Evolutionary conservation across 805 yeast genomes (phyloP).

Genomic region (Ogataea glucozyma): DNA sequence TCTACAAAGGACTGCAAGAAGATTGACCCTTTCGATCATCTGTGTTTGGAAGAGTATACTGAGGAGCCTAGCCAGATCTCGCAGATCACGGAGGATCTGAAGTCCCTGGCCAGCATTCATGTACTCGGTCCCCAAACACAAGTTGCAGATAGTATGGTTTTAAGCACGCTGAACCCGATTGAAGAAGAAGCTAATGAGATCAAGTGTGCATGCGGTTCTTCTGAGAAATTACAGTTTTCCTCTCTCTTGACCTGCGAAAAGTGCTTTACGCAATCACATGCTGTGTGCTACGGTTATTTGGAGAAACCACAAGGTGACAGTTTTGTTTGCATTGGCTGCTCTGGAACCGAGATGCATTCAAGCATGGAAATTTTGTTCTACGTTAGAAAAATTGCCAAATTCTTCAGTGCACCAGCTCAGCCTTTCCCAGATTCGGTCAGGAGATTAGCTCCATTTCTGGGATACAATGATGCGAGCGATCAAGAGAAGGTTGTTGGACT

Average conservation of each 20-base stretch:
- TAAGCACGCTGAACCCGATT: not conserved
- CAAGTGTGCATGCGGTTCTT: constrained; percentile 26
- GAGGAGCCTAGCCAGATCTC: constrained; percentile 16
- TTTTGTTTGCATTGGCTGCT: constrained; percentile 25
- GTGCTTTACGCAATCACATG: constrained; percentile 23
- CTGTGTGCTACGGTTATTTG: constrained; percentile 23
- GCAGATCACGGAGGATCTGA: constrained; percentile 28
- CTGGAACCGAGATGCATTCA: constrained; percentile 4
- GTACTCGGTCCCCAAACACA: constrained; percentile 7
- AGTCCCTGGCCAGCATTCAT: constrained; percentile 9
- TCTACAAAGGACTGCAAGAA: constrained; percentile 36
- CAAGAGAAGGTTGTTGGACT: not conserved
- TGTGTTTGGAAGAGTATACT: not conserved
- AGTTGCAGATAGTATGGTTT: constrained; percentile 6
- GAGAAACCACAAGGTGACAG: constrained; percentile 1
- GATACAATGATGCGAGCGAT: constrained; percentile 6
- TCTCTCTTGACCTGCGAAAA: constrained; percentile 19
- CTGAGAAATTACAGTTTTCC: constrained; percentile 11
- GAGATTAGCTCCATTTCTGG: constrained; percentile 8
- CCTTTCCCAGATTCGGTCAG: constrained; percentile 9
- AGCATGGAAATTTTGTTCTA: constrained; percentile 21
- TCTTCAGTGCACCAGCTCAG: constrained; percentile 5
- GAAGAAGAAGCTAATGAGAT: not conserved
- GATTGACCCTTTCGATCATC: constrained; percentile 31
- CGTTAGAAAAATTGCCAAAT: constrained; percentile 24